Evolutionary conservation across 2,329 filamentous ascomycete genomes (phyloP).

Genomic region (Keithomyces neogunnii): DNA sequence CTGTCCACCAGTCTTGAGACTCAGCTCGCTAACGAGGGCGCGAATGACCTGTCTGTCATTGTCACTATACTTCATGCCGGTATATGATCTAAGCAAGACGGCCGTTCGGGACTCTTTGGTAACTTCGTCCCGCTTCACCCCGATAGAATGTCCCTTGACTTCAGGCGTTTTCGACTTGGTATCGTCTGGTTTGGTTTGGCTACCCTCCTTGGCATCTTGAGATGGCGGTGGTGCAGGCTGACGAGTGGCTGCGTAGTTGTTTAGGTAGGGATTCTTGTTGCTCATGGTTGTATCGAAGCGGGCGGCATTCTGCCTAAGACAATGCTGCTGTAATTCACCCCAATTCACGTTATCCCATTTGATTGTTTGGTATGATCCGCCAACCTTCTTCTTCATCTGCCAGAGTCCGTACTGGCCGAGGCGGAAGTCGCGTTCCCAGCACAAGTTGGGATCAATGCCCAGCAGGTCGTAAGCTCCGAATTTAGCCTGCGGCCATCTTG

Average conservation of each 20-base stretch:
- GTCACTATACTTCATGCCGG: constrained; percentile 65
- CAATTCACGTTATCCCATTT: constrained; percentile 61
- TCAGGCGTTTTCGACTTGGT: constrained; percentile 4
- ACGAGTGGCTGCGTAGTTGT: constrained; percentile 29
- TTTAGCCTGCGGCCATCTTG: constrained; percentile 48
- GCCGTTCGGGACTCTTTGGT: constrained; percentile 52
- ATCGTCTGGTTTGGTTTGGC: background rate
- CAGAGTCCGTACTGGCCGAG: constrained; percentile 57
- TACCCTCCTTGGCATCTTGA: constrained; percentile 1
- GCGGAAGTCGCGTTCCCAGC: constrained; percentile 61
- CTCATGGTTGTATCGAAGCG: constrained; percentile 45
- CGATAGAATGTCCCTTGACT: constrained; percentile 9
- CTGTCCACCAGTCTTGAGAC: constrained; percentile 67
- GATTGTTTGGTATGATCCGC: constrained; percentile 26
- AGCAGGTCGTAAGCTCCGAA: constrained; percentile 56
- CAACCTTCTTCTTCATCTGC: constrained; percentile 37
- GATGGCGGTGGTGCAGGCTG: constrained; percentile 9
- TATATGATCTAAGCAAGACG: constrained; percentile 67
- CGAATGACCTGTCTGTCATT: constrained; percentile 75
- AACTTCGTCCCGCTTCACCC: constrained; percentile 13
- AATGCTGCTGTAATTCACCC: constrained; percentile 61
- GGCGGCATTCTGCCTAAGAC: constrained; percentile 55
- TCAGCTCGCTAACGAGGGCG: constrained; percentile 69
- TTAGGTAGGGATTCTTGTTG: constrained; percentile 34
- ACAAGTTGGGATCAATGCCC: constrained; percentile 53